Evolutionary conservation across 768 basidiomycete species (phyloP).

Genomic region (Rhodosporidiobolus odoratus): DNA sequence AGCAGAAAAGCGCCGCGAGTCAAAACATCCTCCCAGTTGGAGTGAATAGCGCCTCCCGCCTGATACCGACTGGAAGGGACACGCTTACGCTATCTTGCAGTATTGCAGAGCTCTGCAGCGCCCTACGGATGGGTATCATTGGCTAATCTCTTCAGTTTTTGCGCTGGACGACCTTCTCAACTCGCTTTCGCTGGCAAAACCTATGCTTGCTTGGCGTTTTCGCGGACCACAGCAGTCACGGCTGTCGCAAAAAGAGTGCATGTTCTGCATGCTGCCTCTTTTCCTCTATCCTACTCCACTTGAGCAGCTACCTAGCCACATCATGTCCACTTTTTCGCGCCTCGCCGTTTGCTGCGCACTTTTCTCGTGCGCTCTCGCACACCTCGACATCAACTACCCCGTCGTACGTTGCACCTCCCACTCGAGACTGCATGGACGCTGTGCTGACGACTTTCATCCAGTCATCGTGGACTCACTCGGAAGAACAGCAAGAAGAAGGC

Average conservation of each 20-base stretch:
- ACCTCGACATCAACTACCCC: conserved; percentile 18
- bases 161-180: too few relatives aligned
- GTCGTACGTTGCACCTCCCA: neutral
- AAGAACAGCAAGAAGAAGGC: conserved; percentile 13
- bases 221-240: neutral
- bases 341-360: neutral
- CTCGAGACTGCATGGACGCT: neutral
- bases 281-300: neutral
- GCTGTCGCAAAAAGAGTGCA: neutral
- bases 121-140: too few relatives aligned
- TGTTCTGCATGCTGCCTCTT: neutral
- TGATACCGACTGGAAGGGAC: too few relatives aligned
- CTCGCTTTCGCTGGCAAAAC: too few relatives aligned
- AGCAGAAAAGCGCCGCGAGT: too few relatives aligned
- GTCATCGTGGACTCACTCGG: neutral
- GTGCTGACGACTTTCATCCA: neutral
- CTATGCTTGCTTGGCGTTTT: neutral
- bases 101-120: too few relatives aligned
- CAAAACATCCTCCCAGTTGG: too few relatives aligned
- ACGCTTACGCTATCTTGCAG: too few relatives aligned
- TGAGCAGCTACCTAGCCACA: neutral
- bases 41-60: too few relatives aligned
- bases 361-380: neutral
- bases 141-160: too few relatives aligned
- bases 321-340: neutral